A percentile compares a stretch with the other conserved stretches of the same genome.
Evolutionary conservation across 305 asterid species (phyloP).

Genomic region (Solanum chacoense): DNA sequence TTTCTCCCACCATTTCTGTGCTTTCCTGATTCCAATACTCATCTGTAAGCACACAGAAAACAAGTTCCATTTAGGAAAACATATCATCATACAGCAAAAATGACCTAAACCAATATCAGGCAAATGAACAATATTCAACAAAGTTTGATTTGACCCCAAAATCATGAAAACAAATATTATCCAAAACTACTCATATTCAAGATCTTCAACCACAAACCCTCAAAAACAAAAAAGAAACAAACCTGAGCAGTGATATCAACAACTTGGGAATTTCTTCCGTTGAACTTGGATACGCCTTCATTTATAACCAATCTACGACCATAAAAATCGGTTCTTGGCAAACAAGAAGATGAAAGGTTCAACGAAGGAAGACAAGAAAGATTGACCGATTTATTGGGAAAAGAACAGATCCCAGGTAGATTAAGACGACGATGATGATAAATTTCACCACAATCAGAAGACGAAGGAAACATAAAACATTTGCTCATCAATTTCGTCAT

Average conservation of each 20-base stretch:
- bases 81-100: neutral
- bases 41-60: neutral
- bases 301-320: no score
- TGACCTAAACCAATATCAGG: neutral
- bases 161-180: neutral
- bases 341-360: neutral
- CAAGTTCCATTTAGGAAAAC: neutral
- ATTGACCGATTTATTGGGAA: neutral
- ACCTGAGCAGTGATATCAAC: neutral
- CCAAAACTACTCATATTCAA: neutral
- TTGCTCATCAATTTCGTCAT: neutral
- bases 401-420: neutral
- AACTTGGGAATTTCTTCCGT: no score
- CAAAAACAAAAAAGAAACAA: neutral
- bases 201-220: neutral
- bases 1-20: constrained; percentile 39
- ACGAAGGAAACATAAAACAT: neutral
- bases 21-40: constrained; percentile 16
- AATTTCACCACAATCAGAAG: neutral
- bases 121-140: neutral
- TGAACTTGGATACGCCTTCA: no score
- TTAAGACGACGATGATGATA: neutral
- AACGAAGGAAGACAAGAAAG: no score
- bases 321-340: neutral
- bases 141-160: neutral